Evolutionary conservation across 2,329 filamentous ascomycete species (phyloP).

Genomic region (Neonectria hederae): DNA sequence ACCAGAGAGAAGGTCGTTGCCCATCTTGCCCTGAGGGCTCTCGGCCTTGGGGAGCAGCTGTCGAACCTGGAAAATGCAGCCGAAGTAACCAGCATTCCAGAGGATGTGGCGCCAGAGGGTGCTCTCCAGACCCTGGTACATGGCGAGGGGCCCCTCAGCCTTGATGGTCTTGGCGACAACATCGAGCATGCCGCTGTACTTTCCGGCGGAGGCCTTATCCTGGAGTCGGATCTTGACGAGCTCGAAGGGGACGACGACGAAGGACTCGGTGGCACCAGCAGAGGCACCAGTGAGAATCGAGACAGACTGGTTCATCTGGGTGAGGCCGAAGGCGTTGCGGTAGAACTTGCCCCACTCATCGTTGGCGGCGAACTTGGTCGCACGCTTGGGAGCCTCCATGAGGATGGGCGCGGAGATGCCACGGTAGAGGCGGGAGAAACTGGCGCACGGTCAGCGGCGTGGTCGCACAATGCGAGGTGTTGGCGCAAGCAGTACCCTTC

Average conservation of each 20-base stretch:
- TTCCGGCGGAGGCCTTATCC: conserved; percentile 91
- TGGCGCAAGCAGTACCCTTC: conserved; percentile 75
- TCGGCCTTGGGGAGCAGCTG: conserved; percentile 82
- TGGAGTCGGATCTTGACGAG: conserved; percentile 98
- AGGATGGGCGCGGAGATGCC: conserved; percentile 95
- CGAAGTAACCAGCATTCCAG: conserved; percentile 98
- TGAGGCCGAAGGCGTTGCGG: conserved; percentile 82
- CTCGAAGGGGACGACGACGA: conserved; percentile 98
- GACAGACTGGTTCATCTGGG: conserved; percentile 90
- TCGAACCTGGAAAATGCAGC: conserved; percentile 97
- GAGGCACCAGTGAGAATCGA: conserved; percentile 94
- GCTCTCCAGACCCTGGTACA: conserved; percentile 97
- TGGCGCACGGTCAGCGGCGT: conserved; percentile 49
- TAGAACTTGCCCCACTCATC: conserved; percentile 98
- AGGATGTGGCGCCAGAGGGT: conserved; percentile 92
- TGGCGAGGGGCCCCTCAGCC: conserved; percentile 82
- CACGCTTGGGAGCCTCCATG: conserved; percentile 94
- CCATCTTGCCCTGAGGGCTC: conserved; percentile 81
- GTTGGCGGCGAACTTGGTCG: conserved; percentile 98
- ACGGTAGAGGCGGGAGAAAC: conserved; percentile 90
- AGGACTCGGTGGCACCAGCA: conserved; percentile 93
- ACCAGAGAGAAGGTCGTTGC: conserved; percentile 89
- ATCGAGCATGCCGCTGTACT: conserved; percentile 85
- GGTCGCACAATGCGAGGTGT: conserved; percentile 18
- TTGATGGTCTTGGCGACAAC: conserved; percentile 83